These are phyloP conservation scores for Coelastrella sp. DNA, from an alignment of 139 green algal genomes.

Conservation along the genomic window DNA sequence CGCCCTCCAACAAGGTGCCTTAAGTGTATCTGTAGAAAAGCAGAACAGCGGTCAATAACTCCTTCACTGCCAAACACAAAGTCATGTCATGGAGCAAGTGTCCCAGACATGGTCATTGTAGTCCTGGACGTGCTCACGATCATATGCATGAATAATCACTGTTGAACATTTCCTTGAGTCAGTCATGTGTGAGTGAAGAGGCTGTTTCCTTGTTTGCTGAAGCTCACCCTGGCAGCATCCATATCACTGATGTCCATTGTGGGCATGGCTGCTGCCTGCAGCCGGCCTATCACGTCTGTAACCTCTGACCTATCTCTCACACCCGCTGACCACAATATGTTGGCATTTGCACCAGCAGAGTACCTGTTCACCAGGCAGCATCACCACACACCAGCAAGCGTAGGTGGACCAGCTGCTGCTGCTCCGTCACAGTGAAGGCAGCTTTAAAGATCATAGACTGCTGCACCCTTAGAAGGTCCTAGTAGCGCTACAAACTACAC, in stretches of 20 bases:
- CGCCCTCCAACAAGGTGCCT: conserved; percentile 90
- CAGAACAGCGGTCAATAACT: too few species aligned
- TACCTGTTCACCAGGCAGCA: conserved; percentile 60
- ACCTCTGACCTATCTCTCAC: conserved; percentile 61
- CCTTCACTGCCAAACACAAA: not conserved
- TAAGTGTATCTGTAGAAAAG: conserved; percentile 84
- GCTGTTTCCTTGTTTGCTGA: too few species aligned
- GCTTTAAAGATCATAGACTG: too few species aligned
- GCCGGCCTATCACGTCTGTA: conserved; percentile 67
- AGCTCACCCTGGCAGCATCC: conserved; percentile 67
- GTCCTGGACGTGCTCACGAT: too few species aligned
- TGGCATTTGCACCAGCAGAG: conserved; percentile 64
- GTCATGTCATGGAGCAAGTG: not conserved
- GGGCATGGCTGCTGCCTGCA: conserved; percentile 68
- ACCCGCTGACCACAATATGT: conserved; percentile 80
- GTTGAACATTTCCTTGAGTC: too few species aligned
- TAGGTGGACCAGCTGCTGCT: too few species aligned
- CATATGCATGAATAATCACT: too few species aligned
- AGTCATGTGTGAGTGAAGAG: too few species aligned
- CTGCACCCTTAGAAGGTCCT: too few species aligned
- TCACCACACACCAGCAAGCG: not conserved
- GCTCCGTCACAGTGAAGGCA: too few species aligned
- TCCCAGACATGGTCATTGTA: too few species aligned
- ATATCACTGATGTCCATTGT: conserved; percentile 84
- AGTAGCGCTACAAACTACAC: not conserved